Evolutionary conservation across 1,284 basidiomycete species (phyloP).

Genomic region (Melampsora medusae): DNA sequence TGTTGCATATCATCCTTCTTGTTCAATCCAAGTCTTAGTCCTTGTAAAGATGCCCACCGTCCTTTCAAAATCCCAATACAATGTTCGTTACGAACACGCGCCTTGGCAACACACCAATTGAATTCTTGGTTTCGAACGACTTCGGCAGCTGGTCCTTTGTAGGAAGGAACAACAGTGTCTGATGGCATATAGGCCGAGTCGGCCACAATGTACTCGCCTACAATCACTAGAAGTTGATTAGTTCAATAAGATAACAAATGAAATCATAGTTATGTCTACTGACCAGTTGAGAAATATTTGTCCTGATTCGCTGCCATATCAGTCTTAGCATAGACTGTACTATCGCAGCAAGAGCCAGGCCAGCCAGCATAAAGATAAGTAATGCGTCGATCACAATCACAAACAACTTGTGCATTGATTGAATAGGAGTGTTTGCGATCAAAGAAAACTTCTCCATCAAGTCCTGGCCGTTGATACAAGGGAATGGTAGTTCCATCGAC

Average conservation of each 20-base stretch:
- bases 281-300: neutral
- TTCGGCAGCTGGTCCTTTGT: slow-evolving; percentile 16
- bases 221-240: neutral
- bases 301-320: neutral
- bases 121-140: neutral
- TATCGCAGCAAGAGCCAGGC: slow-evolving; percentile 21
- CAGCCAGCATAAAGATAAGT: slow-evolving; percentile 15
- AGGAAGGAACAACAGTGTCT: slow-evolving; percentile 3
- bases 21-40: slow-evolving; percentile 2
- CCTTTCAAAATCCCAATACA: slow-evolving; percentile 25
- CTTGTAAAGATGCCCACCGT: slow-evolving; percentile 3
- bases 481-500: too few relatives aligned
- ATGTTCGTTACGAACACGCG: slow-evolving; percentile 17
- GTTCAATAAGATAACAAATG: neutral
- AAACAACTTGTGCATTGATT: slow-evolving; percentile 18
- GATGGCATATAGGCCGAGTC: slow-evolving; percentile 11
- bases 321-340: neutral
- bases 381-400: slow-evolving; percentile 26
- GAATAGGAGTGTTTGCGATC: slow-evolving; percentile 16
- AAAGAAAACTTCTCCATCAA: slow-evolving; percentile 18
- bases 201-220: slow-evolving; percentile 19
- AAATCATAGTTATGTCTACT: neutral
- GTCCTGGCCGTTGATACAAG: slow-evolving; percentile 7
- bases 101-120: slow-evolving; percentile 18
- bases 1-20: neutral